These are phyloP conservation scores for Salix udensis DNA, from an alignment of 345 rosid genomes.

Conservation along the genomic window DNA sequence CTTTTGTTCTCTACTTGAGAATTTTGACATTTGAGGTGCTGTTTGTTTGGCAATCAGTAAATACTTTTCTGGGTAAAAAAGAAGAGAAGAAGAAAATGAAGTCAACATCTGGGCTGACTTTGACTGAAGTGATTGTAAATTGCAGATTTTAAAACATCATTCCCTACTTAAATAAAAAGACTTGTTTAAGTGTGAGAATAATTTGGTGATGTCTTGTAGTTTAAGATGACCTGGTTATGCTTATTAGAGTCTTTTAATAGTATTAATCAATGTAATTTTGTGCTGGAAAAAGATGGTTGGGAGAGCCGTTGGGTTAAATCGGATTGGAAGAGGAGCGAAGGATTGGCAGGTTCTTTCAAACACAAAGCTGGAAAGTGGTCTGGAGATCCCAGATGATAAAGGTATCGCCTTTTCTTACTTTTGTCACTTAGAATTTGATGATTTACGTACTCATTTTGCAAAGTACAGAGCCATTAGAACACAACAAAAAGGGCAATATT, in stretches of 20 bases:
- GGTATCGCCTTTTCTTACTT: neutral
- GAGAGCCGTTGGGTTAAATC: conserved; percentile 71
- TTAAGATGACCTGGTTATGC: neutral
- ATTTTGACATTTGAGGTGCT: too few species aligned
- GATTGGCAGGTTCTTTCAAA: conserved; percentile 18
- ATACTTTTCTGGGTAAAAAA: neutral
- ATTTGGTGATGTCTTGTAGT: neutral
- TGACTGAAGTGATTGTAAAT: neutral
- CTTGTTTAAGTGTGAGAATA: neutral
- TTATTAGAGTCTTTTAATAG: neutral
- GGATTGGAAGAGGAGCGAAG: conserved; percentile 19
- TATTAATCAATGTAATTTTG: neutral
- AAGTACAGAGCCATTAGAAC: neutral
- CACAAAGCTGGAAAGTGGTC: conserved; percentile 18
- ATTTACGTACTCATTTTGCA: neutral
- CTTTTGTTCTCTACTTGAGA: neutral
- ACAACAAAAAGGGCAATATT: neutral
- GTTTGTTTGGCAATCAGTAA: too few species aligned
- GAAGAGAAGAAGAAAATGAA: neutral
- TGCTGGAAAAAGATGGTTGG: conserved; percentile 66
- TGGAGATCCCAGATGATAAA: conserved; percentile 21
- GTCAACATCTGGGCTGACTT: neutral
- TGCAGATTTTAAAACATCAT: too few species aligned
- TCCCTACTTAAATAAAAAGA: neutral
- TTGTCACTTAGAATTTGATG: neutral